Percentiles rank a stretch among this genome's conserved stretches.
These are phyloP conservation scores for Rhodotorula sp. DNA, from an alignment of 1,284 basidiomycete species.

Conservation along the genomic window DNA sequence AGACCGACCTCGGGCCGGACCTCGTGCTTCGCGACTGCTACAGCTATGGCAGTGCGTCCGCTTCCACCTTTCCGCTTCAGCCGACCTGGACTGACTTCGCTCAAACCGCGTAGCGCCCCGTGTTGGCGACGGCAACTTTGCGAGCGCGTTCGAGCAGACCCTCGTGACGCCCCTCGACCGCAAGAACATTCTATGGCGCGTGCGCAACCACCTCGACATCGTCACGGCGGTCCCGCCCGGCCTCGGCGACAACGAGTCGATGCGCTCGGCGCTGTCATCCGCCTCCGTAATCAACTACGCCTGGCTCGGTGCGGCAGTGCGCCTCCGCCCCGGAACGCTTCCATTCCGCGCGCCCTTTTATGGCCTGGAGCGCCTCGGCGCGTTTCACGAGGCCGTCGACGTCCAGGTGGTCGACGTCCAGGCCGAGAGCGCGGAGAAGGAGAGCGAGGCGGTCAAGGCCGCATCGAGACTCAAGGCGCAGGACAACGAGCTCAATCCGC, in stretches of 20 bases:
- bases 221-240: conserved; percentile 31
- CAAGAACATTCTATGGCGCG: conserved; percentile 35
- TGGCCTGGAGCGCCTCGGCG: neutral
- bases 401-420: conserved; percentile 10
- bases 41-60: conserved; percentile 13
- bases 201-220: conserved; percentile 32
- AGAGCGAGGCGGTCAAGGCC: neutral
- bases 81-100: neutral
- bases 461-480: too few relatives aligned
- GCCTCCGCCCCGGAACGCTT: conserved; percentile 11
- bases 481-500: conserved; percentile 2
- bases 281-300: conserved; percentile 26
- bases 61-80: neutral
- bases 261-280: conserved; percentile 11
- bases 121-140: conserved; percentile 26
- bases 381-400: conserved; percentile 21
- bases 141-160: conserved; percentile 18
- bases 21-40: conserved; percentile 31
- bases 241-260: conserved; percentile 15
- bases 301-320: conserved; percentile 20
- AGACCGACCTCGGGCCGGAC: conserved; percentile 30
- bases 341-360: conserved; percentile 1
- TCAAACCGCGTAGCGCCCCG: conserved; percentile 10
- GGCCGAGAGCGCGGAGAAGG: neutral
- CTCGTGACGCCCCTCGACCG: conserved; percentile 28